Base-by-base conservation (phyloP, 768 basidiomycete species). In the Kwoniella mangroviensis region DNA sequence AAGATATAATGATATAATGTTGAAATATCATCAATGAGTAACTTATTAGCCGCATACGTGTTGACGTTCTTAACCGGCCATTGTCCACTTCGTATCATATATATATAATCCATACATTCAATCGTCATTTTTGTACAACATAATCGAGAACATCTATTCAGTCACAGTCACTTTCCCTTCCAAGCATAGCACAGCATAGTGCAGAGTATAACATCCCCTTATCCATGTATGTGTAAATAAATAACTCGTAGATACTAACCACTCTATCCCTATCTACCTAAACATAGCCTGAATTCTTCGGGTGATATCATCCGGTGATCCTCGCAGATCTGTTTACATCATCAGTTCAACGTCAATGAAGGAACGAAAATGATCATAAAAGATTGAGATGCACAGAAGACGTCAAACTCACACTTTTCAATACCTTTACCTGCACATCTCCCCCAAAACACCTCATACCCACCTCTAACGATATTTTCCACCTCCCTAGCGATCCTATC, bases 401-500 rank as follows among this genome's bases (percentile, higher is more conserved):
- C 7, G 34, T 21, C 59, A 4, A 13, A 79, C 80, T 80, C 57
- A 83, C 82, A 81, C 52, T 81, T 81, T 41, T 83, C 82, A 51
- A 77, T 61, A 11, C 74, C 74, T 63, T 77, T 82, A 4, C 76
- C 76, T 19, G 69, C 65, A 54, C 74, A 71, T 51, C 72, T 67
- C 24, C 59, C 70, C 71, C 72, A 74, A 55, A 77, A 81, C 42
- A 45, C 51, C n/a, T 68, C 65, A 63, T 77, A 80, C 5, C 75
- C 77, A 6, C 65, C 58, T n/a, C 71, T 58, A 9, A 83, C 74
- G 4, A 81, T 54, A 41, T 71, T 74, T 19, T 72, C 69, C 0
- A 79, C 76, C 24, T 82, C 81, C 45, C 64, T 71, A 4, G 66
- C 71, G 0, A 81, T 56, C 28, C 80, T 49, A 66, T 83, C 82